Base-by-base conservation (phyloP, 2,329 filamentous ascomycete species). In the Lanzia echinophila region DNA sequence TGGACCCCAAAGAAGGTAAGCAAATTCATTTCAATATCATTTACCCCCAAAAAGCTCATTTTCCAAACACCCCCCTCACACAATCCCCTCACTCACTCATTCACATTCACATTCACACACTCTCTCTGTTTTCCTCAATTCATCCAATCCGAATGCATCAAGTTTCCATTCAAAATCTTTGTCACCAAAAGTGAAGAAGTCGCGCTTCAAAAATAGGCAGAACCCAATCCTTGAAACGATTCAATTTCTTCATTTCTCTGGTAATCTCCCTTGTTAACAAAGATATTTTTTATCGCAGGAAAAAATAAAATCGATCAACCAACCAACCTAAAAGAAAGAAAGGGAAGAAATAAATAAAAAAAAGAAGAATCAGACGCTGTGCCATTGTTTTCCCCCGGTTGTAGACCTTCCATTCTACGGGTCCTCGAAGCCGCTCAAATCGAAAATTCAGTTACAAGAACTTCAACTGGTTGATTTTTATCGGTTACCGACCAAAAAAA, bases 181-280 rank as follows among this genome's bases (percentile, higher is more conserved):
- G 39, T 44, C 24, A 53, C 50, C 34, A 38, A 43, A 53, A 34
- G 19, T n/a, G n/a, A n/a, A n/a, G n/a, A 38, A 36, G 43, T 19
- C 50, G 50, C 50, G 50, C 47, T 53, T 36, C 17, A 31, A 53
- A 53, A n/a, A n/a, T 47, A 39, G 43, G 43, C 50, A 53, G 33
- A 53, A 15, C 43, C 34, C n/a, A 47, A 48, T 31, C 50, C 50
- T 39, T 53, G 43, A 53, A 17, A 39, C 15, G 15, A 22, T 34
- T 38, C 41, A 32, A 8, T 43, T 38, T 36, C 5, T n/a, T 19
- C 44, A 13, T 53, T 47, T 32, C 41, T 47, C n/a, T n/a, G 36
- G 50, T 36, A 32, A 39, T 39, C 19, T 45, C 50, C 50, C 50
- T 53, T 47, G 50, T 53, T 53, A n/a, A 53, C 50, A 28, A 53